Evolutionary conservation across 495 filamentous ascomycete genomes (phyloP).

Genomic region (Penicillium nucicola): DNA sequence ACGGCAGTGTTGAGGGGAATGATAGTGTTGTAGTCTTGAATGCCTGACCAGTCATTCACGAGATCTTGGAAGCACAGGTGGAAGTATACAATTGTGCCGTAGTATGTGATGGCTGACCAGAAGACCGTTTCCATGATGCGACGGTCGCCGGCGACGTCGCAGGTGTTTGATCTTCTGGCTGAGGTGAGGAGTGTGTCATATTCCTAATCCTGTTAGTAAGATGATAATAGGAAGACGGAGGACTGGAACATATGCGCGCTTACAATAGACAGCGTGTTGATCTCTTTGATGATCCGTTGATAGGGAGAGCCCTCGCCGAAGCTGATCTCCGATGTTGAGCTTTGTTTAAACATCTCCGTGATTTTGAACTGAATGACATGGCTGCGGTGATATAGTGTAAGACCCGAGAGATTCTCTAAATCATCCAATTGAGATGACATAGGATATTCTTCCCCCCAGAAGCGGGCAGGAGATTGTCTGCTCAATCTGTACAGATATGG

Average conservation of each 20-base stretch:
- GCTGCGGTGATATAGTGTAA: slow-evolving; percentile 27
- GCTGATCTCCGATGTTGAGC: neutral
- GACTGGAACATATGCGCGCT: neutral
- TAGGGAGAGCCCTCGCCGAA: slow-evolving; percentile 6
- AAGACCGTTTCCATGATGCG: slow-evolving; percentile 30
- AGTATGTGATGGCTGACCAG: slow-evolving; percentile 32
- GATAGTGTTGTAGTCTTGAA: slow-evolving; percentile 1
- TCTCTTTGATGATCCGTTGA: slow-evolving; percentile 17
- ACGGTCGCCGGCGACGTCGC: slow-evolving; percentile 18
- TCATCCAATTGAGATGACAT: slow-evolving; percentile 32
- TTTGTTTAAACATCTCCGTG: slow-evolving; percentile 23
- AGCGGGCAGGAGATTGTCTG: slow-evolving; percentile 30
- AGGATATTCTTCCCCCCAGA: slow-evolving; percentile 32
- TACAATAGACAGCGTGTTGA: slow-evolving; percentile 22
- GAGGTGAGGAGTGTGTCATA: slow-evolving; percentile 23
- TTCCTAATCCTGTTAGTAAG: slow-evolving; percentile 17
- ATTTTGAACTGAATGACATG: slow-evolving; percentile 30
- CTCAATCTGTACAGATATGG: slow-evolving; percentile 28
- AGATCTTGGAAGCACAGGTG: slow-evolving; percentile 26
- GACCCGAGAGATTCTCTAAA: slow-evolving; percentile 27
- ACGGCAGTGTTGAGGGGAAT: slow-evolving; percentile 22
- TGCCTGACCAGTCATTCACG: slow-evolving; percentile 4
- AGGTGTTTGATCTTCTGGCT: slow-evolving; percentile 17
- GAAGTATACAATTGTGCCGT: slow-evolving; percentile 27
- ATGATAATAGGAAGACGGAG: neutral